These are phyloP conservation scores for Lagenidium giganteum DNA, from an alignment of 352 stramenopile species.

Conservation along the genomic window DNA sequence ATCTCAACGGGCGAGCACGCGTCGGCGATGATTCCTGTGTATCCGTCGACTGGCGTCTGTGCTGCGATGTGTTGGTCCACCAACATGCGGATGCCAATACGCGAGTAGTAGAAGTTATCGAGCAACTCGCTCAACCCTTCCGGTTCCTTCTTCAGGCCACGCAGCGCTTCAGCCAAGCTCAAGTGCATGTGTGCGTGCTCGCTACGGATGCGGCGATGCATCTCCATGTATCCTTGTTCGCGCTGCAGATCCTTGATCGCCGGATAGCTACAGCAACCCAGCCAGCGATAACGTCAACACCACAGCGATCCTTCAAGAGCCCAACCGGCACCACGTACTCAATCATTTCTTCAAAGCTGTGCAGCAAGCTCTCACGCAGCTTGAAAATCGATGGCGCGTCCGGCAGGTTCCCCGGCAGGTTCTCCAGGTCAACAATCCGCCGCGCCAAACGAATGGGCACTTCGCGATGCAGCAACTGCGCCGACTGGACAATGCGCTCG, in stretches of 20 bases:
- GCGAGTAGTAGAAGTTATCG: constrained; percentile 81
- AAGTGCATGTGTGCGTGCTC: constrained; percentile 72
- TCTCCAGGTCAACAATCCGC: constrained; percentile 81
- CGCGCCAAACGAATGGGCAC: constrained; percentile 76
- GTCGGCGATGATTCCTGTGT: constrained; percentile 61
- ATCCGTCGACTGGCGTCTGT: constrained; percentile 47
- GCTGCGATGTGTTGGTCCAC: constrained; percentile 74
- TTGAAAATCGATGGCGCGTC: constrained; percentile 51
- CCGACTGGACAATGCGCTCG: constrained; percentile 69
- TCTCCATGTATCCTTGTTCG: constrained; percentile 52
- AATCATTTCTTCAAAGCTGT: constrained; percentile 72
- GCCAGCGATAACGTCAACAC: neutral
- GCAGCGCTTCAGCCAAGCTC: constrained; percentile 58
- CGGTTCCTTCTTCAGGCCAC: constrained; percentile 48
- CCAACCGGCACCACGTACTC: constrained; percentile 4
- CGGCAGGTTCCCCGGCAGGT: constrained; percentile 64
- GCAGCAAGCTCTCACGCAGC: constrained; percentile 54
- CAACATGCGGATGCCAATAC: constrained; percentile 80
- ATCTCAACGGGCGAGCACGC: constrained; percentile 66
- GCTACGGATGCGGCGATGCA: constrained; percentile 50
- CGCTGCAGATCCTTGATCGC: constrained; percentile 45
- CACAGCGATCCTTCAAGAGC: neutral
- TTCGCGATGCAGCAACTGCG: constrained; percentile 71
- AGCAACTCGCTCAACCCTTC: constrained; percentile 54
- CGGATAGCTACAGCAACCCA: constrained; percentile 41